Evolutionary conservation across 2,329 filamentous ascomycete species (phyloP), one percentile per base, ranked within the genome.

Genomic region (Aspergillus hortae): DNA sequence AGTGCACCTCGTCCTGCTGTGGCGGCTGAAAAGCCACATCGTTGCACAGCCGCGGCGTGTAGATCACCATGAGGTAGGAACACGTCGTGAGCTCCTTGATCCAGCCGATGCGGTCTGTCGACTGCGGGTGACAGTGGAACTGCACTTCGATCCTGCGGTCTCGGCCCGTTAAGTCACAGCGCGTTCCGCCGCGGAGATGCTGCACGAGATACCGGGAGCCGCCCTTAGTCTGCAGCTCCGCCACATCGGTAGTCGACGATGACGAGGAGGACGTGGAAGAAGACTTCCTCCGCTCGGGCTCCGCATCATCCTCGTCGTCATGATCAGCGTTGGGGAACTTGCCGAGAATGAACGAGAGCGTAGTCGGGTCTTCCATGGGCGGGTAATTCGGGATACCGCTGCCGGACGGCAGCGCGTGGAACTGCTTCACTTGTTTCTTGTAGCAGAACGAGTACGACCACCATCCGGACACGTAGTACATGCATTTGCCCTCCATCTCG

Each of bases 371-470:
- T 62, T 89, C 86, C 43, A 86, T 80, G 0, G 92, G 92, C 21
- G 89, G 87, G 58, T 83, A 86, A 25, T 77, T 72, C 1, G 83
- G 81, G 10, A 88, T 82, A 3, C 86, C 85, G 54, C 85, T 84
- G 42, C 83, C 80, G 2, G 84, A 84, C 1, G 90, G 82, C 53
- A 92, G 75, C 42, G 90, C 90, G 69, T 96, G 92, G 72, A 95
- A 96, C 71, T 96, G 92, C 64, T 89, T 88, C 56, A 96, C 86
- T 57, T 92, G 85, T 56, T 86, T 81, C 66, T 89, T 89, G 74
- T 95, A 94, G 77, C 92, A 96, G 71, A 96, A 96, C 61, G 87
- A 88, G 73, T 96, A 96, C 66, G 88, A 94, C 92, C 92, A 96
- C 92, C 92, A 96, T 0, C 92, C 92, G 1, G 85, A 88, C 58